Evolutionary conservation across 768 basidiomycete genomes (phyloP), one percentile per base, ranked within the genome.

Genomic region (Neoboletus brunneissimus): DNA sequence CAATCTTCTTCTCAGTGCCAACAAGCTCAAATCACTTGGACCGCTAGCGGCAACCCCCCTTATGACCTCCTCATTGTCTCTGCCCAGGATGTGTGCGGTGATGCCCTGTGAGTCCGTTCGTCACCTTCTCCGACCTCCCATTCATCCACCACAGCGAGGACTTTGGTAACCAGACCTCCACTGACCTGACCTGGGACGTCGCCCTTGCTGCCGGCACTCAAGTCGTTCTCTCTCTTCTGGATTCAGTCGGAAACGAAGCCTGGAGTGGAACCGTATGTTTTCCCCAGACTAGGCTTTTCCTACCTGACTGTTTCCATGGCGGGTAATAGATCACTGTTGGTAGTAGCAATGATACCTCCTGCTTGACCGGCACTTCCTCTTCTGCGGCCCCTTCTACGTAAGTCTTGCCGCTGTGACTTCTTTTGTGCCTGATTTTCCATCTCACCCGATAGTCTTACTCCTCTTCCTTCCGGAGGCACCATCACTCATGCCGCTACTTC

Each of bases 181-280:
- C 76, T 50, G 71, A 65, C 45, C 62, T 79, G 12, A 71, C 72
- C 15, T 88, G 68, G 53, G 71, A 64, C 5, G 73, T 75, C 46
- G 57, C 63, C 43, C 40, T 89, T 48, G 64, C 79, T 34, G 75
- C 78, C 13, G 83, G 83, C 37, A 76, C 75, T 22, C 57, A 73
- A 29, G 75, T 86, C 38, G 67, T 76, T 59, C 58, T 90, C 32
- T 85, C 79, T 16, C 58, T 89, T 18, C 68, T 79, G 57, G 87
- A 89, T 65, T 63, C 71, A 2, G 52, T 63, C 34, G 81, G 75
- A 29, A 66, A 85, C 4, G 87, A 90, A 62, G 88, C 80, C 4
- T 92, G 89, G 89, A 84, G 81, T 60, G 76, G 73, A 35, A 63
- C 60, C 12, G 89, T 89, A 57, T 66, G 83, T 77, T 18, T 57